Evolutionary conservation across 2,329 filamentous ascomycete genomes (phyloP), one percentile per base, ranked within the genome.

Genomic region (Alternaria gansuensis): DNA sequence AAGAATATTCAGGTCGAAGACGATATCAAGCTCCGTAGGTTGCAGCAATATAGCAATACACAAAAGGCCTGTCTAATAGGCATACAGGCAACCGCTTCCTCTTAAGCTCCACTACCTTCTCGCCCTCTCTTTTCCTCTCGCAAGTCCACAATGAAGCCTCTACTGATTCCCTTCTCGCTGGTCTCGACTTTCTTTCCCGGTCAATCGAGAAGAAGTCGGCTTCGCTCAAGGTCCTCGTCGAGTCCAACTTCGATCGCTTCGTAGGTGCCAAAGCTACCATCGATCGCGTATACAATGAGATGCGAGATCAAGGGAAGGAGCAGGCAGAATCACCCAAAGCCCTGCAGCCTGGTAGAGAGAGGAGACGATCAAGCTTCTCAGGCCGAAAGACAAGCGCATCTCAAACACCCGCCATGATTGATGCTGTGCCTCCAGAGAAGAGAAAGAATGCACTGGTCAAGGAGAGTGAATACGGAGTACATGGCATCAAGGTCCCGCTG

Each of bases 171-270:
- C 83, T 99, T 1, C 83, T 97, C 11, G 83, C 87, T 48, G 96
- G 95, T 3, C 85, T 99, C 21, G 90, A 97, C 67, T 88, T 90
- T 59, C 86, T 99, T 21, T 95, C 93, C 17, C 87, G 87, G 62
- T 97, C 94, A 0, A 99, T 99, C 71, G 95, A 98, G 72, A 92
- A 98, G 79, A 99, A 99, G 78, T 97, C 94, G 0, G 95, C 94
- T 0, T 97, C 93, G 4, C 85, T 99, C 61, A 99, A 99, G 76
- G 91, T 96, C 10, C 85, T 99, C 17, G 95, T 99, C 24, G 95
- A 99, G 78, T 94, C 92, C 64, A 99, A 99, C 77, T 99, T 99
- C 75, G 96, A 99, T 79, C 90, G 94, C 66, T 99, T 99, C 81
- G 95, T 99, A 55, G 90, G 92, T 63, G 95, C 95, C 41, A 99